phyloP scores from a whole-genome alignment of 768 basidiomycete genomes.

The Termitomyces sp. region DNA sequence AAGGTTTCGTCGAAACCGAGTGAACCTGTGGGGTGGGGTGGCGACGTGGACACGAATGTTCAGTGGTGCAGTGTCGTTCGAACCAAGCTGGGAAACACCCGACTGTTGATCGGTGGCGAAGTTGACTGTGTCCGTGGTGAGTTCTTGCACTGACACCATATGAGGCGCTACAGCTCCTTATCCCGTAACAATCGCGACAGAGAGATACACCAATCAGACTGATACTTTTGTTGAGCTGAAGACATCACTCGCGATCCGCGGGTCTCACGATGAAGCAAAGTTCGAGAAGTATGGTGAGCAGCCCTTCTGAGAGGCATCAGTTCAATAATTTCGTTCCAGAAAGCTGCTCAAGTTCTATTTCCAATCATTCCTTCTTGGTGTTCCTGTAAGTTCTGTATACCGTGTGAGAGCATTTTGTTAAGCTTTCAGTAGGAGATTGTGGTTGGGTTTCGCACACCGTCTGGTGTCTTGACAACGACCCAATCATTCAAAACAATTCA shows the following conservation, averaged over 20 bases:
- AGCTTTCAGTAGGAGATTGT: constrained; percentile 58
- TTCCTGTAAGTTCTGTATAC: constrained; percentile 57
- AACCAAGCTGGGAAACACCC: constrained; percentile 70
- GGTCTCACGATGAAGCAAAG: constrained; percentile 55
- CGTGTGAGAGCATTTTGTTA: not conserved
- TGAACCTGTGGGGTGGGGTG: constrained; percentile 61
- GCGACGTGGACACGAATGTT: constrained; percentile 81
- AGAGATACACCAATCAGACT: constrained; percentile 54
- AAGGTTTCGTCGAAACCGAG: constrained; percentile 20
- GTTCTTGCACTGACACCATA: constrained; percentile 9
- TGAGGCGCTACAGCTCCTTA: not conserved
- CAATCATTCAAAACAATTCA: constrained; percentile 78
- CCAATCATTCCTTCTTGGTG: constrained; percentile 87
- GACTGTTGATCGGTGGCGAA: constrained; percentile 83
- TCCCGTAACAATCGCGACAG: constrained; percentile 31
- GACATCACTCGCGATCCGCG: constrained; percentile 72
- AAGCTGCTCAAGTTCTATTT: constrained; percentile 93
- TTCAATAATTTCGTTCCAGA: constrained; percentile 37
- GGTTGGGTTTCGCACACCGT: constrained; percentile 82
- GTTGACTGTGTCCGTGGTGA: constrained; percentile 85
- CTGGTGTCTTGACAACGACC: constrained; percentile 61
- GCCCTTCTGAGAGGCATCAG: not conserved
- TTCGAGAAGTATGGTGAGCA: constrained; percentile 70
- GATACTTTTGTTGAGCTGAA: constrained; percentile 83
- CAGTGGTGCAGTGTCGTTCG: constrained; percentile 92